phyloP scores from a whole-genome alignment of 768 basidiomycete species.

The Suillus variegatus region DNA sequence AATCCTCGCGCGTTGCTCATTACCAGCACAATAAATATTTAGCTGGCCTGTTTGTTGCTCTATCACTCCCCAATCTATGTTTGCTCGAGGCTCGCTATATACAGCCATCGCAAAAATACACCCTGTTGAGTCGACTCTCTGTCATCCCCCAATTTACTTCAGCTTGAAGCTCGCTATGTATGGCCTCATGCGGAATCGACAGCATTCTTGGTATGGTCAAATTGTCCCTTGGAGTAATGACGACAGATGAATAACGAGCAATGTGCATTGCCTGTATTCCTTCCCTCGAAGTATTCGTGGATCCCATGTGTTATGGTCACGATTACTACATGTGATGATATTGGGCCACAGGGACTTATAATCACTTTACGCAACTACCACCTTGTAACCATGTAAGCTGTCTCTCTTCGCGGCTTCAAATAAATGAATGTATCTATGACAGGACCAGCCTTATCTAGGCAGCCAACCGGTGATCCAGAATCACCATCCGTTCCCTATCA shows the following conservation, averaged over 20 bases:
- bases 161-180: conserved; percentile 6
- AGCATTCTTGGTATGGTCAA: conserved; percentile 21
- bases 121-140: not conserved
- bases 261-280: conserved; percentile 17
- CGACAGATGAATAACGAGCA: conserved; percentile 17
- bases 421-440: not conserved
- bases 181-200: conserved; percentile 19
- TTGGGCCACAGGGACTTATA: not conserved
- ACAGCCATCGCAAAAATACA: not conserved
- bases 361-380: not conserved
- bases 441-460: not conserved
- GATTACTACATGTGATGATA: not conserved
- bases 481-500: not conserved
- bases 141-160: not conserved
- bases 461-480: not conserved
- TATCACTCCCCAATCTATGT: conserved; percentile 15
- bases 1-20: conserved; percentile 10
- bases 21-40: not conserved
- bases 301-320: not conserved
- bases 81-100: not conserved
- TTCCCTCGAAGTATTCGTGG: conserved; percentile 14
- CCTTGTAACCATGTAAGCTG: not conserved
- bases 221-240: conserved; percentile 19
- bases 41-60: conserved; percentile 9
- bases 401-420: not conserved